Conservation (phyloP, 768 basidiomycete genomes). For the Asterophora lycoperdoides region DNA sequence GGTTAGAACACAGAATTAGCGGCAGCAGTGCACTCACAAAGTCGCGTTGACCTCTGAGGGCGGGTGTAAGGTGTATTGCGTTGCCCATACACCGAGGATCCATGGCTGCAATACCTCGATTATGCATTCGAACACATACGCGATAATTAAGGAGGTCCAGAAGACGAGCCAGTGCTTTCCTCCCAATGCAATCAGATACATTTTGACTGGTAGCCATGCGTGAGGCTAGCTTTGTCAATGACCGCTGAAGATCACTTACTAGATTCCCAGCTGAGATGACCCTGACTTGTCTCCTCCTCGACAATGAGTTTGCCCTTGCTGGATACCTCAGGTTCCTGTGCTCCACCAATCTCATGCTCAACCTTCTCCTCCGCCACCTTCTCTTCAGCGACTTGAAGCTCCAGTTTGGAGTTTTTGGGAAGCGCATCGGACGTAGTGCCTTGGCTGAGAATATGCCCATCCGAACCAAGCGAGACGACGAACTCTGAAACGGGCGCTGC, state of each 20-base stretch:
- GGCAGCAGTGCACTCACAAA: constrained; percentile 28
- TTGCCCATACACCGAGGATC: constrained; percentile 41
- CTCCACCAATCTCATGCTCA: constrained; percentile 20
- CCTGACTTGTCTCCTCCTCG: constrained; percentile 57
- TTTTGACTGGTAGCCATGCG: constrained; percentile 23
- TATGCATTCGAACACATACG: constrained; percentile 18
- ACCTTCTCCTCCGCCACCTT: constrained; percentile 22
- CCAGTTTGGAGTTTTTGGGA: constrained; percentile 27
- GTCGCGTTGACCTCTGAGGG: constrained; percentile 28
- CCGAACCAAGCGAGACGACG: constrained; percentile 48
- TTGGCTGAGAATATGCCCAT: constrained; percentile 48
- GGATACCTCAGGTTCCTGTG: constrained; percentile 13
- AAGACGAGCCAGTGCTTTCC: constrained; percentile 32
- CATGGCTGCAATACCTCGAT: constrained; percentile 31
- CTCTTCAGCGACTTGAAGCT: constrained; percentile 28
- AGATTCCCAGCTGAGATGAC: constrained; percentile 52
- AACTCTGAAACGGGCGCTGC: constrained; percentile 47
- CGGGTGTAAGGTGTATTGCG: constrained; percentile 31
- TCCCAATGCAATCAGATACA: constrained; percentile 34
- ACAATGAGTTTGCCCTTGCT: constrained; percentile 53
- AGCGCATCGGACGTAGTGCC: constrained; percentile 48
- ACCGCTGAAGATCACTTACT: constrained; percentile 15
- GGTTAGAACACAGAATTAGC: background rate
- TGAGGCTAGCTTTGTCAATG: constrained; percentile 19
- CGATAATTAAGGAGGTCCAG: constrained; percentile 24